phyloP scores from a whole-genome alignment of 441 rosid genomes.

The Rhodomyrtus psidioides region DNA sequence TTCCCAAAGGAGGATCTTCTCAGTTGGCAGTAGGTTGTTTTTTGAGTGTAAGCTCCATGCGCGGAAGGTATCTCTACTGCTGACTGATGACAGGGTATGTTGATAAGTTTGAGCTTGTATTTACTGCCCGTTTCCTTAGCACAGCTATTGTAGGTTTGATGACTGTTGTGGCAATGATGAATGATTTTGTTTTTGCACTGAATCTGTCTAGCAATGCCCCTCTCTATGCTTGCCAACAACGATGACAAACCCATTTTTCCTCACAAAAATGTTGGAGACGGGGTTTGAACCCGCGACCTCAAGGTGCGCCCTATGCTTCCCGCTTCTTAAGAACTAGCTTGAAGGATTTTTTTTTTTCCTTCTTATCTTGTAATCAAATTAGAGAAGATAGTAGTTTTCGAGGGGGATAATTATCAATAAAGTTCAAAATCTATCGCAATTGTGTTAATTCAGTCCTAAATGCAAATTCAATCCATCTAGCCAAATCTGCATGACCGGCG shows the following conservation, averaged over 20 bases:
- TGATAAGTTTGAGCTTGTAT: background rate
- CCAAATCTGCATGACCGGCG: no score
- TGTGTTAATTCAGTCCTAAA: no score
- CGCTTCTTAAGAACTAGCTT: background rate
- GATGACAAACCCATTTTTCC: no score
- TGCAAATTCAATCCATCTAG: no score
- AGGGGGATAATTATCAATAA: no score
- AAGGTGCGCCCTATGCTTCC: background rate
- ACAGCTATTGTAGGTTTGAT: background rate
- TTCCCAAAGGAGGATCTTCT: conserved; percentile 50
- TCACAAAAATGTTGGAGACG: no score
- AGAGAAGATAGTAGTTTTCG: background rate
- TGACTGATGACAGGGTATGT: conserved; percentile 91
- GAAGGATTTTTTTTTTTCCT: background rate
- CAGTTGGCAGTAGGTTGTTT: conserved; percentile 27
- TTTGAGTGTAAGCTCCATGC: conserved; percentile 41
- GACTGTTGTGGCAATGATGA: background rate
- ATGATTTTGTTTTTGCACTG: background rate
- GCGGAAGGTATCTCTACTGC: conserved; percentile 57
- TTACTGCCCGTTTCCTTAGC: background rate
- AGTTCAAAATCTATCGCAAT: no score
- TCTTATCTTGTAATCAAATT: background rate
- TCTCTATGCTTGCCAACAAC: background rate
- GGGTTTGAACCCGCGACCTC: no score
- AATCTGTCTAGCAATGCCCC: background rate